Percentiles rank a stretch among this genome's conserved stretches.
Evolutionary conservation across 1,139 yeast genomes (phyloP).

Genomic region (Saccharomyces hybrid): DNA sequence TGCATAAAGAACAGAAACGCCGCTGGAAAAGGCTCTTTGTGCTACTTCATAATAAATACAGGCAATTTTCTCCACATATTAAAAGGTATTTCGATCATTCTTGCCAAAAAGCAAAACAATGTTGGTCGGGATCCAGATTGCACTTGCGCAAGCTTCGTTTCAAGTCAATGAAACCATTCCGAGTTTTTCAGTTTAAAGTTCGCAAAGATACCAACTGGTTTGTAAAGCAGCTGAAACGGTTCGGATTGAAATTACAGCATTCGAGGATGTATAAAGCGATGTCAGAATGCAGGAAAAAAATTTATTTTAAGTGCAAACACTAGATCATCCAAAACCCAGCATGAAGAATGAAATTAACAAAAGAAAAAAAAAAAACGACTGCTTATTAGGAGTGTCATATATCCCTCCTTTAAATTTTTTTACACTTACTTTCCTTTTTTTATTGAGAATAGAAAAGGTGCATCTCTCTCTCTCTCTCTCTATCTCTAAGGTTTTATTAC

Average conservation of each 20-base stretch:
- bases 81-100: not conserved
- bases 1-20: not conserved
- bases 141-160: not conserved
- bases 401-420: not conserved
- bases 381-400: not conserved
- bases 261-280: not conserved
- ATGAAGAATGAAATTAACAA: not conserved
- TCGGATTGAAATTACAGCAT: not conserved
- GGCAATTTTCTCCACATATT: not conserved
- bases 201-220: not conserved
- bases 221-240: not conserved
- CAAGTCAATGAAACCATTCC: not conserved
- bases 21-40: not conserved
- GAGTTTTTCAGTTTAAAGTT: not conserved
- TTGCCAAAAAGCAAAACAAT: not conserved
- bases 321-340: not conserved
- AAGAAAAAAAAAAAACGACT: not conserved
- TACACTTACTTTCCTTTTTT: not conserved
- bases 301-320: not conserved
- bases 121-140: not conserved
- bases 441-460: not conserved
- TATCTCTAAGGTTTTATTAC: not conserved
- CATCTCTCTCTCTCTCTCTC: not conserved
- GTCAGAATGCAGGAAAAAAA: not conserved
- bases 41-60: not conserved